Evolutionary conservation across 495 filamentous ascomycete genomes (phyloP).

Genomic region (Talaromyces liani): DNA sequence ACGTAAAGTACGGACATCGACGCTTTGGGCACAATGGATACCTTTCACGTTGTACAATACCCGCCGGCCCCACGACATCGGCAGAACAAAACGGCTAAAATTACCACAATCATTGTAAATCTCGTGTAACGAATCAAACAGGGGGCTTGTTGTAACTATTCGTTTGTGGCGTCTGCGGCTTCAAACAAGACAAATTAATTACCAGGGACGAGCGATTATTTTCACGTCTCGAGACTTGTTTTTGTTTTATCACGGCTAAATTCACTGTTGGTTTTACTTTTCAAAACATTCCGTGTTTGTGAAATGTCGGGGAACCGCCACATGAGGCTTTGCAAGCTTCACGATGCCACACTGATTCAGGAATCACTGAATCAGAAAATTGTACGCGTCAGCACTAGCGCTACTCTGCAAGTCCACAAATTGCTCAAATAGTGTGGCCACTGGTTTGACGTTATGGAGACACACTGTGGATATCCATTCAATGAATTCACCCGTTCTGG

Average conservation of each 20-base stretch:
- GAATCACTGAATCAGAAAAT: not conserved
- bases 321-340: not conserved
- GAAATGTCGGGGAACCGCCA: not conserved
- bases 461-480: not conserved
- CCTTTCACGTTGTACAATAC: not conserved
- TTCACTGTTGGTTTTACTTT: not conserved
- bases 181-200: not conserved
- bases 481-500: not conserved
- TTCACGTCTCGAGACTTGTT: not conserved
- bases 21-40: not conserved
- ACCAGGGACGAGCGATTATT: not conserved
- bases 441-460: not conserved
- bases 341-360: not conserved
- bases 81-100: constrained; percentile 1
- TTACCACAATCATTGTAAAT: not conserved
- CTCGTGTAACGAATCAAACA: not conserved
- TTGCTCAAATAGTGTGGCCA: not conserved
- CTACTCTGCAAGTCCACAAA: not conserved
- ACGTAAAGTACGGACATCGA: not conserved
- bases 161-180: constrained; percentile 1
- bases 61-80: not conserved
- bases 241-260: not conserved
- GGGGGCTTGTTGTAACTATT: not conserved
- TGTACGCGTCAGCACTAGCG: not conserved
- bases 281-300: not conserved